A percentile compares a stretch with the other conserved stretches of the same genome.
phyloP scores from a whole-genome alignment of 1,284 basidiomycete genomes.

The Apiotrichum domesticum region DNA sequence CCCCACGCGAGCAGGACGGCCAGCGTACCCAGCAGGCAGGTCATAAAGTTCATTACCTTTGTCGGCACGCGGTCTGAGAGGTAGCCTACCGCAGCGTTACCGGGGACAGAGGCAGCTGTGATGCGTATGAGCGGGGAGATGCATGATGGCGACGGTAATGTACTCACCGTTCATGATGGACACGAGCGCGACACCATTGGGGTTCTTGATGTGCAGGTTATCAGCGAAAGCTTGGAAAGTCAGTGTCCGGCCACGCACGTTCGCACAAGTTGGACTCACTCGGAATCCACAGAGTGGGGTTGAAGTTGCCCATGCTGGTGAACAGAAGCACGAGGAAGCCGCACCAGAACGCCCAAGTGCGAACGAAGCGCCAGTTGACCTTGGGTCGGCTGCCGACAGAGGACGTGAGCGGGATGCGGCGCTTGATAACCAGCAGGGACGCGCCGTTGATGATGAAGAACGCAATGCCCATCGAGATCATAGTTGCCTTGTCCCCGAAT shows the following conservation, averaged over 20 bases:
- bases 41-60: constrained; percentile 26
- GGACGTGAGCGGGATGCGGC: constrained; percentile 17
- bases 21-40: constrained; percentile 31
- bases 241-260: neutral
- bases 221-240: constrained; percentile 31
- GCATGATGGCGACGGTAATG: constrained; percentile 36
- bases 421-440: constrained; percentile 37
- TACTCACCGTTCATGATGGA: constrained; percentile 38
- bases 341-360: constrained; percentile 23
- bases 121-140: constrained; percentile 15
- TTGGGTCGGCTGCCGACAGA: neutral
- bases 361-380: constrained; percentile 25
- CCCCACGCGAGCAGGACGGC: constrained; percentile 45
- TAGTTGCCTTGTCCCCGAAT: constrained; percentile 43
- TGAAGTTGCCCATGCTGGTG: constrained; percentile 40
- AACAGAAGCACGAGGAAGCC: constrained; percentile 29
- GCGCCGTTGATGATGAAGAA: constrained; percentile 29
- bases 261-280: constrained; percentile 19
- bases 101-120: constrained; percentile 35
- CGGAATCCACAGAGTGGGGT: constrained; percentile 42
- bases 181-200: constrained; percentile 38
- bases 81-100: constrained; percentile 35
- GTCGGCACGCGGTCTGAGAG: constrained; percentile 38
- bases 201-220: constrained; percentile 28
- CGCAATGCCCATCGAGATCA: constrained; percentile 36